Evolutionary conservation across 306 rosid species (phyloP).

Genomic region (Trichosanthes cucumerina): DNA sequence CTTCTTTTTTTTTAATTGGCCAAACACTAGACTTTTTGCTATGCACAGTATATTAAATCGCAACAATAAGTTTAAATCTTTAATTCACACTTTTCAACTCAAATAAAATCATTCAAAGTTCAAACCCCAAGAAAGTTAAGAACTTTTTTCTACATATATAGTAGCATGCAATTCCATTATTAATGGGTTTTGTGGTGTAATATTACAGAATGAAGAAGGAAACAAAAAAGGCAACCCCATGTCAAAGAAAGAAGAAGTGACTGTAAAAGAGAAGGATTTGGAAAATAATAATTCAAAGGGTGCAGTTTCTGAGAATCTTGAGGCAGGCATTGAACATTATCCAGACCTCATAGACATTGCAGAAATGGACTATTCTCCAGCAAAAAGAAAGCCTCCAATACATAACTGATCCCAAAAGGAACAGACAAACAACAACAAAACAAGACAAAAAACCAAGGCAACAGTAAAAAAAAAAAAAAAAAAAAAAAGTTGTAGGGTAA

Average conservation of each 20-base stretch:
- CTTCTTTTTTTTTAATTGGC: too few relatives aligned
- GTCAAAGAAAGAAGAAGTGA: conserved; percentile 8
- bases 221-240: conserved; percentile 13
- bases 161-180: too few relatives aligned
- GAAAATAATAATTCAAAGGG: not conserved
- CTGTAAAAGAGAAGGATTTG: conserved; percentile 5
- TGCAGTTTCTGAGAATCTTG: conserved; percentile 15
- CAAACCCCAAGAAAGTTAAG: not conserved
- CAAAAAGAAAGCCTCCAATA: conserved; percentile 73
- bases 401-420: conserved; percentile 38
- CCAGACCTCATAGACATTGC: conserved; percentile 42
- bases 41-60: not conserved
- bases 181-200: not conserved
- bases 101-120: too few relatives aligned
- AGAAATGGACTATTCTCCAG: conserved; percentile 92
- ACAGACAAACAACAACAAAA: not conserved
- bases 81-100: not conserved
- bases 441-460: not conserved
- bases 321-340: conserved; percentile 18
- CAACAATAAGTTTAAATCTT: not conserved
- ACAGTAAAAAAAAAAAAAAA: conserved; percentile 12
- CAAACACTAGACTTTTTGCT: not conserved
- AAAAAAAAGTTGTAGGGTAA: conserved; percentile 12
- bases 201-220: conserved; percentile 36
- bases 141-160: too few relatives aligned